A percentile compares a stretch with the other conserved stretches of the same genome.
Conservation (phyloP, 805 yeast genomes). For the Yueomyces sinensis region DNA sequence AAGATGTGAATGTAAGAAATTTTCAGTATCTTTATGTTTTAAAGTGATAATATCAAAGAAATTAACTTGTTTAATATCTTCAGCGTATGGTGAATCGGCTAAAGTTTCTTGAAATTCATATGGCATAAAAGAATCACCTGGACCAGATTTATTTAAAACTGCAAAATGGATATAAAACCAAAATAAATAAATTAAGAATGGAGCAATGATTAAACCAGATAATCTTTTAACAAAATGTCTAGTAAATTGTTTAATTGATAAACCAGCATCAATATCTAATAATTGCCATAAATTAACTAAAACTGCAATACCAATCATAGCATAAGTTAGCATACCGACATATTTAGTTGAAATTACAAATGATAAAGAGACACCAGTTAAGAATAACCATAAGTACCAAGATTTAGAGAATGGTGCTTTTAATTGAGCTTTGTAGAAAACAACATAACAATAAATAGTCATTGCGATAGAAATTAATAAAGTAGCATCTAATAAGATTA, state of each 20-base stretch:
- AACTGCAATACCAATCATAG: slow-evolving; percentile 81
- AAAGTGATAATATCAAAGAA: slow-evolving; percentile 67
- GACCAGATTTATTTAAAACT: slow-evolving; percentile 74
- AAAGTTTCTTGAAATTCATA: slow-evolving; percentile 88
- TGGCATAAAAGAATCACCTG: slow-evolving; percentile 94
- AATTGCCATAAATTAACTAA: slow-evolving; percentile 77
- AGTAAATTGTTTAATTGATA: slow-evolving; percentile 39
- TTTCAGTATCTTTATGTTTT: slow-evolving; percentile 67
- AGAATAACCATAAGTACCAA: slow-evolving; percentile 84
- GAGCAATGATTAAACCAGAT: slow-evolving; percentile 58
- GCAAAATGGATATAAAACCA: slow-evolving; percentile 92
- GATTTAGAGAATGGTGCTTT: slow-evolving; percentile 44
- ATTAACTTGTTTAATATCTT: slow-evolving; percentile 55
- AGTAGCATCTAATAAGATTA: slow-evolving; percentile 86
- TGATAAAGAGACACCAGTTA: slow-evolving; percentile 78
- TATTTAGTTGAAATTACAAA: slow-evolving; percentile 92
- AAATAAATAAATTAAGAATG: slow-evolving; percentile 66
- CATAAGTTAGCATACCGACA: slow-evolving; percentile 87
- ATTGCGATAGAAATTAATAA: slow-evolving; percentile 72
- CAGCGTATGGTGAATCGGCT: slow-evolving; percentile 68
- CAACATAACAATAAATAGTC: slow-evolving; percentile 65
- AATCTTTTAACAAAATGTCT: slow-evolving; percentile 69
- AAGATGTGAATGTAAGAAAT: slow-evolving; percentile 72
- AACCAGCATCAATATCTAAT: slow-evolving; percentile 57
- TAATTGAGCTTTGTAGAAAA: slow-evolving; percentile 59